phyloP scores from a whole-genome alignment of 2,329 filamentous ascomycete species.

The Parastagonospora nodorum region DNA sequence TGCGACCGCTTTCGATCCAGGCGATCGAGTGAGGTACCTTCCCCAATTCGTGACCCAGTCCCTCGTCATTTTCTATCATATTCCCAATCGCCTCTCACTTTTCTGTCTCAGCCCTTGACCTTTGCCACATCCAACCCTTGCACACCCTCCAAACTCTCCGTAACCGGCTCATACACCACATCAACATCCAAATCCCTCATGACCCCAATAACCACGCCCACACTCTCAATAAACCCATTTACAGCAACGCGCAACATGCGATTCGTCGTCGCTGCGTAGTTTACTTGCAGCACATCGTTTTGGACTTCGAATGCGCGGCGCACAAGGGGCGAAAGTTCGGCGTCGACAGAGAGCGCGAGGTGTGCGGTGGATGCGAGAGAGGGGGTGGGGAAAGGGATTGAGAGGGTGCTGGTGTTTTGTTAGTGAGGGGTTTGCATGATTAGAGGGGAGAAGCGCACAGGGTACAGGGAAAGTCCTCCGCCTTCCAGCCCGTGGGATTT shows the following conservation, averaged over 20 bases:
- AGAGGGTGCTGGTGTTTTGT: slow-evolving; percentile 72
- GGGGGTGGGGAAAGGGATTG: slow-evolving; percentile 79
- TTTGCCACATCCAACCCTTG: slow-evolving; percentile 79
- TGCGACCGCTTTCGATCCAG: no score
- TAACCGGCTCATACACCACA: slow-evolving; percentile 62
- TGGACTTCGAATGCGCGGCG: slow-evolving; percentile 68
- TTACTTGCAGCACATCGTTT: slow-evolving; percentile 66
- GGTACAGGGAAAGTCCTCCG: slow-evolving; percentile 45
- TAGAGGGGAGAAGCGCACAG: slow-evolving; percentile 38
- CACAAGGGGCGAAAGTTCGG: slow-evolving; percentile 86
- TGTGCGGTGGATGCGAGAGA: slow-evolving; percentile 79
- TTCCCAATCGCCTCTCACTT: neutral
- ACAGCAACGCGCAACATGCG: slow-evolving; percentile 95
- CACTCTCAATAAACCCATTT: slow-evolving; percentile 93
- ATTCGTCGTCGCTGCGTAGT: slow-evolving; percentile 89
- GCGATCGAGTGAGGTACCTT: no score
- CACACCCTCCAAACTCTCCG: slow-evolving; percentile 61
- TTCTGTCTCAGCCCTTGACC: neutral
- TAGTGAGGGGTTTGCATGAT: no score
- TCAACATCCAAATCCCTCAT: slow-evolving; percentile 91
- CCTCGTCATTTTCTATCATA: neutral
- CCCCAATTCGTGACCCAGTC: no score
- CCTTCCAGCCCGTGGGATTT: slow-evolving; percentile 12
- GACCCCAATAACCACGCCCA: slow-evolving; percentile 81
- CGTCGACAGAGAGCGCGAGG: slow-evolving; percentile 79